phyloP scores from a whole-genome alignment of 2,329 filamentous ascomycete species.

The Alternaria triticina region DNA sequence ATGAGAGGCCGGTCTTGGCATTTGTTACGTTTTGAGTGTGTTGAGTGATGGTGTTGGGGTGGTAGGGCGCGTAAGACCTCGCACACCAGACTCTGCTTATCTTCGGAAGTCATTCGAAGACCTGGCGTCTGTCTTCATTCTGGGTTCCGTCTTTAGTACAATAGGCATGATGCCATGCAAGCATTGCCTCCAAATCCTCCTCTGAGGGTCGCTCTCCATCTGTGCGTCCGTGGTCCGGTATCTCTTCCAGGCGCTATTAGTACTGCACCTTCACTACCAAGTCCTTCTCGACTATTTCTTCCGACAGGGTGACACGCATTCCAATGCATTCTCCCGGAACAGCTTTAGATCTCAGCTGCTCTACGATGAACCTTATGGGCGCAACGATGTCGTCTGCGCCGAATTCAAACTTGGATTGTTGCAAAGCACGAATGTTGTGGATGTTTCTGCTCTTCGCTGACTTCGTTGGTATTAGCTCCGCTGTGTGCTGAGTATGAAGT shows the following conservation, averaged over 20 bases:
- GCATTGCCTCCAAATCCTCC: constrained; percentile 20
- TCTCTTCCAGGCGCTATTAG: constrained; percentile 17
- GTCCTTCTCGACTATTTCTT: neutral
- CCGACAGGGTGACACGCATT: constrained; percentile 22
- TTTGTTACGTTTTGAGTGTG: neutral
- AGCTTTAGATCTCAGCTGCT: constrained; percentile 1
- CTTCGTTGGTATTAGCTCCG: neutral
- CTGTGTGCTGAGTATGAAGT: neutral
- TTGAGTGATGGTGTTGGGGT: neutral
- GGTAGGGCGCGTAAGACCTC: neutral
- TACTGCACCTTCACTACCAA: constrained; percentile 24
- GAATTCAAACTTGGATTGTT: constrained; percentile 10
- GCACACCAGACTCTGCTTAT: neutral
- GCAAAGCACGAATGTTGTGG: constrained; percentile 16
- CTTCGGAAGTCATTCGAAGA: neutral
- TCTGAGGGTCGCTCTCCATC: neutral
- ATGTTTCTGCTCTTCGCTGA: neutral
- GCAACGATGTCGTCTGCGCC: neutral
- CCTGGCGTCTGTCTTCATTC: neutral
- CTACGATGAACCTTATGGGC: neutral
- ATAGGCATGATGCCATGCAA: constrained; percentile 24
- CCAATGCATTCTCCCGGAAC: constrained; percentile 14
- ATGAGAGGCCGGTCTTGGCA: neutral
- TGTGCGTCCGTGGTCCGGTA: constrained; percentile 4
- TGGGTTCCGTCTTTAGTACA: constrained; percentile 15